Percentiles rank a stretch among this genome's conserved stretches.
These are phyloP conservation scores for Globisporangium heterothallicum DNA, from an alignment of 352 stramenopile genomes.

Conservation along the genomic window DNA sequence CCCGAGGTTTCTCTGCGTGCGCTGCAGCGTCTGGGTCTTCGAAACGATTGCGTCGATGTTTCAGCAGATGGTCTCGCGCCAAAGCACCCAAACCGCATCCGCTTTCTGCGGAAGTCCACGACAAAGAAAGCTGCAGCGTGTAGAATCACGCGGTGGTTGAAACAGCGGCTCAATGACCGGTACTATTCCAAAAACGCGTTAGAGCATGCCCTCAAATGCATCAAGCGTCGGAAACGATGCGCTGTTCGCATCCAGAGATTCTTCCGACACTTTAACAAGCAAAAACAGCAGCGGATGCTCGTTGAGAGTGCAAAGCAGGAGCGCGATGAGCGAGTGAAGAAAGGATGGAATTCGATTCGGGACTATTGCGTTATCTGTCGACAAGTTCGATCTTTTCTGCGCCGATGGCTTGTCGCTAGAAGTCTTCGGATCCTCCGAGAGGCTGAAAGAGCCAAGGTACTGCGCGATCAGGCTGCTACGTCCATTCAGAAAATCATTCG, in stretches of 20 bases:
- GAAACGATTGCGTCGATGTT: conserved; percentile 32
- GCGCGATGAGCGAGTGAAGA: conserved; percentile 19
- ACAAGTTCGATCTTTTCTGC: conserved; percentile 25
- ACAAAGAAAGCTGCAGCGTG: conserved; percentile 23
- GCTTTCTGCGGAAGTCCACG: conserved; percentile 32
- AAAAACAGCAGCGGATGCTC: conserved; percentile 19
- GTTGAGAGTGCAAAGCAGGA: conserved; percentile 20
- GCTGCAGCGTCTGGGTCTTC: conserved; percentile 29
- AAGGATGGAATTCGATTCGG: conserved; percentile 24
- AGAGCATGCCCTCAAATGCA: conserved; percentile 35
- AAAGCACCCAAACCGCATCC: conserved; percentile 41
- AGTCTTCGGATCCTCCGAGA: conserved; percentile 31
- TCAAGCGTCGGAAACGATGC: conserved; percentile 36
- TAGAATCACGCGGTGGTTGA: conserved; percentile 45
- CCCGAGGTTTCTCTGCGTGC: conserved; percentile 47
- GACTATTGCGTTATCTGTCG: conserved; percentile 26
- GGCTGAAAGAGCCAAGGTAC: conserved; percentile 27
- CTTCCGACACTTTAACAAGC: conserved; percentile 27
- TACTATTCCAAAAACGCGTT: conserved; percentile 34
- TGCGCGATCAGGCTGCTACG: conserved; percentile 23
- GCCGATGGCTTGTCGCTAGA: conserved; percentile 25
- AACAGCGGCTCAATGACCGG: conserved; percentile 20
- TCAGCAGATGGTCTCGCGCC: conserved; percentile 37
- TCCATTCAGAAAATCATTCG: conserved; percentile 35
- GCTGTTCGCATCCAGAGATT: conserved; percentile 46